Conservation (phyloP, 164 flowering plant species). For the Litsea cubeba region DNA sequence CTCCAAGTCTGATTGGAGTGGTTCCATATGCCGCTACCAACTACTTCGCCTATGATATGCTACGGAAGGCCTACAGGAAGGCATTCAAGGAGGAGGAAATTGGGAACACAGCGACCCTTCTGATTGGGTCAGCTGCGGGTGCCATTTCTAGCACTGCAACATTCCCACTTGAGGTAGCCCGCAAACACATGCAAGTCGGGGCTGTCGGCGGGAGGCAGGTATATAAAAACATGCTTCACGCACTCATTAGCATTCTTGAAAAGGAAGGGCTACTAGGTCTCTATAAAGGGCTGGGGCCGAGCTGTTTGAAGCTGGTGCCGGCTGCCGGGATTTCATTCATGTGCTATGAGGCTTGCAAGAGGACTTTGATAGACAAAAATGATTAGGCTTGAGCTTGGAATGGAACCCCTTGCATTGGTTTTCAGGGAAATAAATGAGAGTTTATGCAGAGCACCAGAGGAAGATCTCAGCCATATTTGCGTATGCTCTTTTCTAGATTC, state of each 20-base stretch:
- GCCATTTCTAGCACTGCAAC: constrained; percentile 74
- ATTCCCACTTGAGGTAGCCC: constrained; percentile 80
- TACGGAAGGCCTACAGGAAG: constrained; percentile 54
- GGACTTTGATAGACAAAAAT: constrained; percentile 54
- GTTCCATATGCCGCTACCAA: constrained; percentile 95
- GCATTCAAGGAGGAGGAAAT: constrained; percentile 41
- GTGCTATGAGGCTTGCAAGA: constrained; percentile 90
- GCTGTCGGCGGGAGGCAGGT: constrained; percentile 58
- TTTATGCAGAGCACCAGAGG: no score
- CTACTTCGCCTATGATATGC: constrained; percentile 81
- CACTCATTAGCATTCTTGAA: constrained; percentile 49
- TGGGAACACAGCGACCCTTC: constrained; percentile 59
- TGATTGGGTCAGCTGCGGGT: constrained; percentile 80
- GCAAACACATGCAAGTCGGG: constrained; percentile 88
- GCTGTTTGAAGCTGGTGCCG: constrained; percentile 78
- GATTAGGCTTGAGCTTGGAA: constrained; percentile 22
- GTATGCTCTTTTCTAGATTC: no score
- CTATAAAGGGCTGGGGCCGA: constrained; percentile 72
- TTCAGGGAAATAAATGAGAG: background rate
- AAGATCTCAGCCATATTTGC: no score
- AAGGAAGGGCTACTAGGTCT: constrained; percentile 62
- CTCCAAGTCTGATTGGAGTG: constrained; percentile 90
- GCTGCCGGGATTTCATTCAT: constrained; percentile 88
- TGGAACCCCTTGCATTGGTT: no score
- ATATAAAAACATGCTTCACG: constrained; percentile 65